A percentile compares a stretch with the other conserved stretches of the same genome.
Evolutionary conservation across 192 early-diverging fungal genomes (phyloP).

Genomic region (Backusella morwellensis): DNA sequence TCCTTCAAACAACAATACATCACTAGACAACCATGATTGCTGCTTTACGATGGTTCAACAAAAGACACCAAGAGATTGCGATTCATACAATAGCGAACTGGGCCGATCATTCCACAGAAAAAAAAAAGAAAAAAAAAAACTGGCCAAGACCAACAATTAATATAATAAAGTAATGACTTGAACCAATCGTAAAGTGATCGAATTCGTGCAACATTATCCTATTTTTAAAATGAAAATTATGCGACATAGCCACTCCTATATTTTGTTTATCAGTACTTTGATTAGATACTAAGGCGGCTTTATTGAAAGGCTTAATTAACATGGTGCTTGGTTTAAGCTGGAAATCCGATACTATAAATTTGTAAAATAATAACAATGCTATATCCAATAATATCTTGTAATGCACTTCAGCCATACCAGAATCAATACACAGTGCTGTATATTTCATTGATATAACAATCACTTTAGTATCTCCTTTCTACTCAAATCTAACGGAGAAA

Average conservation of each 20-base stretch:
- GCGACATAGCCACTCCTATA: not conserved
- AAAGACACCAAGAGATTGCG: not conserved
- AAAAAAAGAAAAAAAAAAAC: not conserved
- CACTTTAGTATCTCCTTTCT: not conserved
- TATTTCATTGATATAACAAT: not conserved
- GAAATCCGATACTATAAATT: not conserved
- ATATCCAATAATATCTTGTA: not conserved
- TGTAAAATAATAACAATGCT: not conserved
- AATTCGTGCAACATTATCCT: not conserved
- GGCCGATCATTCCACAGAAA: not conserved
- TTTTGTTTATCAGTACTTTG: not conserved
- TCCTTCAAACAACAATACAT: not conserved
- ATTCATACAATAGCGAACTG: not conserved
- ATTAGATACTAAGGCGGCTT: not conserved
- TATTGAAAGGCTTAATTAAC: not conserved
- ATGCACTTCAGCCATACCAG: not conserved
- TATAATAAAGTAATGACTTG: not conserved
- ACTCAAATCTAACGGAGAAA: not conserved
- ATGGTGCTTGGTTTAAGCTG: not conserved
- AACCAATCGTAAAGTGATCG: not conserved
- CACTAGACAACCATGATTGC: not conserved
- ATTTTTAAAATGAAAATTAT: not conserved
- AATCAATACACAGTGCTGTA: not conserved
- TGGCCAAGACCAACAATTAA: not conserved
- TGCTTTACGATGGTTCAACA: not conserved